These are phyloP conservation scores for Trichoderma endophyticum DNA, from an alignment of 2,329 filamentous ascomycete genomes.

Conservation along the genomic window DNA sequence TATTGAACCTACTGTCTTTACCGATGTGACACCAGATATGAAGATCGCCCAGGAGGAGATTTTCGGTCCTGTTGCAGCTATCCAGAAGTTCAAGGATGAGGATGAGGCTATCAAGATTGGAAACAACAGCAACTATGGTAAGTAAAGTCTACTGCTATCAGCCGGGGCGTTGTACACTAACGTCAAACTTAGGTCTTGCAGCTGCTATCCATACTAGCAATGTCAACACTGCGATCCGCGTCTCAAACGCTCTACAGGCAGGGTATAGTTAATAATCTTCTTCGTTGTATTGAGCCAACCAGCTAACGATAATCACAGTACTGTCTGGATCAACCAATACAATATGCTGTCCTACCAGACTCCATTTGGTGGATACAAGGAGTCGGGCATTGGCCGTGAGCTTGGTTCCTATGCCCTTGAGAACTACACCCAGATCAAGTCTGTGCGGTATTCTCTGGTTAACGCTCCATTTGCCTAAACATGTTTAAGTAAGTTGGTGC, in stretches of 20 bases:
- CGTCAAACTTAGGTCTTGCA: constrained; percentile 15
- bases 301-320: constrained; percentile 27
- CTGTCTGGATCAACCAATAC: constrained; percentile 58
- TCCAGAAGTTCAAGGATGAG: constrained; percentile 44
- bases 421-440: constrained; percentile 31
- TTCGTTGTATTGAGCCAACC: too few species aligned
- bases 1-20: constrained; percentile 67
- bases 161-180: too few species aligned
- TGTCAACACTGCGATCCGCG: constrained; percentile 36
- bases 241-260: constrained; percentile 53
- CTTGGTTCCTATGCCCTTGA: constrained; percentile 31
- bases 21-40: constrained; percentile 38
- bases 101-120: constrained; percentile 48
- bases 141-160: too few species aligned
- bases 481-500: too few species aligned
- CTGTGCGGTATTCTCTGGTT: constrained; percentile 13
- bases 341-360: constrained; percentile 27
- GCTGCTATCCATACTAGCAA: constrained; percentile 31
- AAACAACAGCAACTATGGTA: constrained; percentile 45
- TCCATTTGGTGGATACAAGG: constrained; percentile 35
- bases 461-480: too few species aligned
- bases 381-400: constrained; percentile 33
- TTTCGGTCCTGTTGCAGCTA: constrained; percentile 41
- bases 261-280: constrained; percentile 33
- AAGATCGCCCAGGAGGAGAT: constrained; percentile 26